phyloP scores from a whole-genome alignment of 2,329 filamentous ascomycete species.

The Trichoderma sp. region DNA sequence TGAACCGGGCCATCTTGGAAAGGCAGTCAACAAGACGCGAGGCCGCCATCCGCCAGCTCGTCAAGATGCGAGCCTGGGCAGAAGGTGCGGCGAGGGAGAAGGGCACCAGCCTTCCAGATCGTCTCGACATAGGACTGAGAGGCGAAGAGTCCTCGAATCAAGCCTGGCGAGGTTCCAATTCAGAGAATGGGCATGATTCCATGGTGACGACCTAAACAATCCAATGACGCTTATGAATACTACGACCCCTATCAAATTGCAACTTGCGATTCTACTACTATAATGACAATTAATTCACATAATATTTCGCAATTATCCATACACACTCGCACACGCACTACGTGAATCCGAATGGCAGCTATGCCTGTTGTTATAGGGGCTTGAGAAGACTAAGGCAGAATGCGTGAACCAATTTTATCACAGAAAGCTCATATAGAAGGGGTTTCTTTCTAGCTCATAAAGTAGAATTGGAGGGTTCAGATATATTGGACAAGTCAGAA shows the following conservation, averaged over 20 bases:
- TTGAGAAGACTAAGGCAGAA: background rate
- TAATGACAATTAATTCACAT: background rate
- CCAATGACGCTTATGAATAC: background rate
- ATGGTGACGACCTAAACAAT: conserved; percentile 51
- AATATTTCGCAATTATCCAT: background rate
- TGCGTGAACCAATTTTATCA: background rate
- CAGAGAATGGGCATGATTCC: conserved; percentile 46
- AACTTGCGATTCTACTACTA: background rate
- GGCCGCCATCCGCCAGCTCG: conserved; percentile 76
- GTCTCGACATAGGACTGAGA: conserved; percentile 39
- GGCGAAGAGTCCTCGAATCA: conserved; percentile 36
- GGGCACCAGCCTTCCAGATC: conserved; percentile 33
- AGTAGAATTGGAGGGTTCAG: background rate
- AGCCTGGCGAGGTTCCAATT: conserved; percentile 24
- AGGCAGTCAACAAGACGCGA: conserved; percentile 72
- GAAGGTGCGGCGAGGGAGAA: conserved; percentile 58
- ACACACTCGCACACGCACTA: background rate
- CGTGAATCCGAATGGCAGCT: background rate
- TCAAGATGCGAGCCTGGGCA: conserved; percentile 81
- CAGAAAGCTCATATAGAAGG: background rate
- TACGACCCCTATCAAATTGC: background rate
- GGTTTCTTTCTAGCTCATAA: background rate
- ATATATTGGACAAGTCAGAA: background rate
- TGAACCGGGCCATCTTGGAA: conserved; percentile 84
- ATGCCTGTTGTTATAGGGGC: background rate